Evolutionary conservation across 805 yeast genomes (phyloP).

Genomic region (Lachancea sp.): DNA sequence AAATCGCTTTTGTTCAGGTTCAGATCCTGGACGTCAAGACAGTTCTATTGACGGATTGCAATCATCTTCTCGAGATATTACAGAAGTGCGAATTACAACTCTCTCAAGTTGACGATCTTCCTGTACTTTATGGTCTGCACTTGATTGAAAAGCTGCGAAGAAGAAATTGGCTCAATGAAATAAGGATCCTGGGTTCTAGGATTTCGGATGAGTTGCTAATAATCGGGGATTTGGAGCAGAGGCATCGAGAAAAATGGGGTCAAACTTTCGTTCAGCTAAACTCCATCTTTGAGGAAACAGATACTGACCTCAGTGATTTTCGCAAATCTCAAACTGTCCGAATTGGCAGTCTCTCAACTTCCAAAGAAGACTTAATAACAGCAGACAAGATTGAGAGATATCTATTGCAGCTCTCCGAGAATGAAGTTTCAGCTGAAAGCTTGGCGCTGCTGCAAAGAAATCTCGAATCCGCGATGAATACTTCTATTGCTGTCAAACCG

Average conservation of each 20-base stretch:
- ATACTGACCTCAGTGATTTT: not conserved
- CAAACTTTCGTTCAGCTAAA: conserved; percentile 45
- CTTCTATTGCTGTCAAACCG: conserved; percentile 5
- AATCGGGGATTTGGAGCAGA: conserved; percentile 50
- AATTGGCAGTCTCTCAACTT: not conserved
- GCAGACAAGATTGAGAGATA: conserved; percentile 33
- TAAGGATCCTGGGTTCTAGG: conserved; percentile 27
- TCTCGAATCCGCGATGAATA: conserved; percentile 25
- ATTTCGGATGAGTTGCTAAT: conserved; percentile 53
- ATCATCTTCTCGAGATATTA: conserved; percentile 24
- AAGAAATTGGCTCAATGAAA: conserved; percentile 41
- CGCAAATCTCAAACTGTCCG: not conserved
- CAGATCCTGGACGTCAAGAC: conserved; percentile 32
- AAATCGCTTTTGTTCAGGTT: conserved; percentile 36
- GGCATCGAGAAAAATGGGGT: conserved; percentile 55
- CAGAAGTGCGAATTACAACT: conserved; percentile 21
- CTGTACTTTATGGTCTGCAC: conserved; percentile 64
- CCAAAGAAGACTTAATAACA: conserved; percentile 5
- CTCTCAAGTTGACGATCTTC: conserved; percentile 54
- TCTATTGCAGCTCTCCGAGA: conserved; percentile 31
- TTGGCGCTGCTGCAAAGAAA: conserved; percentile 34
- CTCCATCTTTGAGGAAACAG: conserved; percentile 8
- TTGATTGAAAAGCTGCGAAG: conserved; percentile 56
- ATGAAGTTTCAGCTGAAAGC: conserved; percentile 29
- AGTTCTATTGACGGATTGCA: conserved; percentile 28